Percentiles rank a stretch among this genome's conserved stretches.
Evolutionary conservation across 2,329 filamentous ascomycete genomes (phyloP).

Genomic region (Fusarium mundagurra): DNA sequence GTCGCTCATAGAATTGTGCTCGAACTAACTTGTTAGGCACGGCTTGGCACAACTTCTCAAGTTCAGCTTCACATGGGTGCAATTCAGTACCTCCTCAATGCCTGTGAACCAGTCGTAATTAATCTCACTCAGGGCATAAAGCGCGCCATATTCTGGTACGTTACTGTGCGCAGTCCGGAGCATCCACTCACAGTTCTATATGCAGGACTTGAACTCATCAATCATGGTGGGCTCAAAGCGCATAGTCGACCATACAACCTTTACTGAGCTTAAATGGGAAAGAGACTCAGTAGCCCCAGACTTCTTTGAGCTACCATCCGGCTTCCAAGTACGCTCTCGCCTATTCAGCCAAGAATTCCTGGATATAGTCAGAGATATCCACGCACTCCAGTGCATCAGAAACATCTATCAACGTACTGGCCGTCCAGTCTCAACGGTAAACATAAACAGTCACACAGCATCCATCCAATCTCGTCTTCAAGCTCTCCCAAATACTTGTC

Average conservation of each 20-base stretch:
- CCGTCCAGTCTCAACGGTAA: conserved; percentile 42
- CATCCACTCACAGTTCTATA: too few relatives aligned
- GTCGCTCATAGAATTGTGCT: neutral
- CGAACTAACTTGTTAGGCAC: conserved; percentile 45
- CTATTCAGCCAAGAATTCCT: conserved; percentile 46
- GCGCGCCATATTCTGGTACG: conserved; percentile 53
- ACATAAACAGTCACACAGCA: conserved; percentile 53
- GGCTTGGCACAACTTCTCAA: conserved; percentile 47
- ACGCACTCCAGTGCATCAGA: conserved; percentile 52
- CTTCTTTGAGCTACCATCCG: conserved; percentile 47
- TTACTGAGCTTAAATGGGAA: conserved; percentile 53
- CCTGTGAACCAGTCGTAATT: conserved; percentile 44
- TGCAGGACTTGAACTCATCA: conserved; percentile 55
- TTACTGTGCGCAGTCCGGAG: fast-evolving
- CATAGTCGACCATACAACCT: conserved; percentile 53
- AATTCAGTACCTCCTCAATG: conserved; percentile 48
- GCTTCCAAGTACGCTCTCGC: conserved; percentile 43
- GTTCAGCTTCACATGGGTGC: conserved; percentile 56
- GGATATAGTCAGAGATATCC: conserved; percentile 51
- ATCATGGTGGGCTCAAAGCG: conserved; percentile 52
- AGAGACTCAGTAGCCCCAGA: conserved; percentile 46
- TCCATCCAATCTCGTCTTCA: conserved; percentile 54
- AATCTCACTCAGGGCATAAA: conserved; percentile 53
- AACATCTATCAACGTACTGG: conserved; percentile 31
- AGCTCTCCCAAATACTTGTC: conserved; percentile 32